Evolutionary conservation across 2,329 filamentous ascomycete species (phyloP), one percentile per base, ranked within the genome.

Genomic region (Coniochaeta sp.): DNA sequence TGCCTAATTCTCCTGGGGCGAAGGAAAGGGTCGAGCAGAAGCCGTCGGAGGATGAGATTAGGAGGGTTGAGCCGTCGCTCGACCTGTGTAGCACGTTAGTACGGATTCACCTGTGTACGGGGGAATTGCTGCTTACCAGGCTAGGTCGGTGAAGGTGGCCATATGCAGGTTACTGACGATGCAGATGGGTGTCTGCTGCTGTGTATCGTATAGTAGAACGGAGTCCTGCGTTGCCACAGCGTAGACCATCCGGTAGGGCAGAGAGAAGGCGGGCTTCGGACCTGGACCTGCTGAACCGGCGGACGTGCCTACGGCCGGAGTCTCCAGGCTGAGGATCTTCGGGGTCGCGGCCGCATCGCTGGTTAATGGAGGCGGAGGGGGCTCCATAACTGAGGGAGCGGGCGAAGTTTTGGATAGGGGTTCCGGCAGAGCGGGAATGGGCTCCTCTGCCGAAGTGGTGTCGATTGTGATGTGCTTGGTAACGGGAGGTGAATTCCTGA

Each of bases 1-100:
- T 85, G 12, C 94, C 94, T 1, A 99, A 74, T 67, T 99, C 94
- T 8, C 89, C 89, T 2, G 87, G 75, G 1, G 81, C 70, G 64
- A 99, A 99, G 0, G 91, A 87, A 6, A 99, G 75, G 0, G 89
- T 87, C 0, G 94, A 99, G 67, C 94, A 99, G 72, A 97, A 99
- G 0, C 94, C 94, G 67, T 99, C 94, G 0, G 94, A 96, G 0
- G 94, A 99, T n/a, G 91, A 94, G 72, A 99, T 95, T 48, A 99
- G 77, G 20, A 99, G 74, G 1, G 74, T 76, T 27, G 69, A 61
- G 30, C 77, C 77, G 53, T 80, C 76, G 50, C 66, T 75, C 42
- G 76, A 75, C 74, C 74, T 75, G 50, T n/a, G n/a, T 24, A 31
- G 24, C n/a, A 18, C 14, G 22, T 42, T 26, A 42, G 38, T 18